Evolutionary conservation across 257 asterid genomes (phyloP).

Genomic region (Penstemon davidsonii): DNA sequence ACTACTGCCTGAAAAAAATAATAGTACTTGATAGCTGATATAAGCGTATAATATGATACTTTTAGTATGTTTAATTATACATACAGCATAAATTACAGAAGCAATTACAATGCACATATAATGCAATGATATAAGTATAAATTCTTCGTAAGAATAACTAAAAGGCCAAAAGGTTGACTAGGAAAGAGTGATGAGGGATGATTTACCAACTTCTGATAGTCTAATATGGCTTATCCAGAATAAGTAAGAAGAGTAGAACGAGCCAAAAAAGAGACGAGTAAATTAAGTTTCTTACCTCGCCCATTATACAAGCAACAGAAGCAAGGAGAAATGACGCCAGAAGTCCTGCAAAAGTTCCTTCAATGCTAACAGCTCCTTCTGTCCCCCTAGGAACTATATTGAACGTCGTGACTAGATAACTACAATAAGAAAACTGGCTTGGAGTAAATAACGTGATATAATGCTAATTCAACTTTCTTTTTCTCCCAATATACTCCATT

Average conservation of each 20-base stretch:
- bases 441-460: constrained; percentile 8
- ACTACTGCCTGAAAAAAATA: not conserved
- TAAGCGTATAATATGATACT: too few relatives aligned
- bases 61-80: too few relatives aligned
- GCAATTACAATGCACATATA: too few relatives aligned
- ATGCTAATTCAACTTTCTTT: not conserved
- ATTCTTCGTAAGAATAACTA: too few relatives aligned
- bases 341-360: constrained; percentile 90
- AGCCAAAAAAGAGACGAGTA: not conserved
- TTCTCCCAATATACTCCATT: not conserved
- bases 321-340: constrained; percentile 85
- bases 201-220: not conserved
- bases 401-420: constrained; percentile 89
- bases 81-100: too few relatives aligned
- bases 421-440: constrained; percentile 30
- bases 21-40: not conserved
- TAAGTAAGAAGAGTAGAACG: not conserved
- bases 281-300: constrained; percentile 49
- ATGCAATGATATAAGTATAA: too few relatives aligned
- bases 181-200: not conserved
- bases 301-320: constrained; percentile 55
- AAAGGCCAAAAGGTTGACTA: not conserved
- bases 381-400: constrained; percentile 95
- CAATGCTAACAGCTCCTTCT: constrained; percentile 95
- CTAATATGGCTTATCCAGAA: not conserved